Conservation (phyloP, 495 filamentous ascomycete species). For the Xylaria intraflava region DNA sequence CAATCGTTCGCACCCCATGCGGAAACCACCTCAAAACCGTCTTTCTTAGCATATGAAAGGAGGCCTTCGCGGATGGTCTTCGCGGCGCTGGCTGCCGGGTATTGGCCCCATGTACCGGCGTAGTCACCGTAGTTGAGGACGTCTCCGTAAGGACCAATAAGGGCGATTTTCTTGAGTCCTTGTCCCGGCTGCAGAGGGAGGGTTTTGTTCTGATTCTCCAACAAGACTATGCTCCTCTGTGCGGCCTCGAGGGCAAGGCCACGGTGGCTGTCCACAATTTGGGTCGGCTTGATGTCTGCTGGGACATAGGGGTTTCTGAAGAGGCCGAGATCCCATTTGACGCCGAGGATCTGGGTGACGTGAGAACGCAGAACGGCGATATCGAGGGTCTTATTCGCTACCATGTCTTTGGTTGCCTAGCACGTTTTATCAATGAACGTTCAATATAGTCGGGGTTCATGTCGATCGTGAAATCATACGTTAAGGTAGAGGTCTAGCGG, state of each 20-base stretch:
- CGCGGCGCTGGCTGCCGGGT: slow-evolving; percentile 28
- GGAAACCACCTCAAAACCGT: slow-evolving; percentile 28
- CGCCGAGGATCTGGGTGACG: slow-evolving; percentile 29
- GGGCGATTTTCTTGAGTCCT: slow-evolving; percentile 29
- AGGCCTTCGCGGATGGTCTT: slow-evolving; percentile 38
- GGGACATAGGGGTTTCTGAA: slow-evolving; percentile 31
- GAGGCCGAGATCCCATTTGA: slow-evolving; percentile 38
- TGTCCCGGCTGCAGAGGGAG: slow-evolving; percentile 27
- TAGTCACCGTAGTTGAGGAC: slow-evolving; percentile 40
- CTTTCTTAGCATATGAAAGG: slow-evolving; percentile 19
- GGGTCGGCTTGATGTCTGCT: slow-evolving; percentile 23
- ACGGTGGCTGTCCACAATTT: slow-evolving; percentile 24
- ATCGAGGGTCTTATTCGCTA: slow-evolving; percentile 29
- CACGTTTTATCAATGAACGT: slow-evolving; percentile 4
- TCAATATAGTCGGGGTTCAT: background rate
- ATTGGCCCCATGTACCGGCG: slow-evolving; percentile 34
- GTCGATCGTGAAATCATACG: slow-evolving; percentile 9
- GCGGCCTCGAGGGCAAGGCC: slow-evolving; percentile 32
- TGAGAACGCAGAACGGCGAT: slow-evolving; percentile 27
- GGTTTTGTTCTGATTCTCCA: slow-evolving; percentile 35
- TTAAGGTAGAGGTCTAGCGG: slow-evolving; percentile 24
- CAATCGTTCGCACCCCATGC: slow-evolving; percentile 39
- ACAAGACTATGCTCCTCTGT: slow-evolving; percentile 30
- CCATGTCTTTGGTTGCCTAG: slow-evolving; percentile 30
- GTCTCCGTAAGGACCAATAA: slow-evolving; percentile 38